These are phyloP conservation scores for Canariomyces notabilis DNA, from an alignment of 2,329 filamentous ascomycete species.

Conservation along the genomic window DNA sequence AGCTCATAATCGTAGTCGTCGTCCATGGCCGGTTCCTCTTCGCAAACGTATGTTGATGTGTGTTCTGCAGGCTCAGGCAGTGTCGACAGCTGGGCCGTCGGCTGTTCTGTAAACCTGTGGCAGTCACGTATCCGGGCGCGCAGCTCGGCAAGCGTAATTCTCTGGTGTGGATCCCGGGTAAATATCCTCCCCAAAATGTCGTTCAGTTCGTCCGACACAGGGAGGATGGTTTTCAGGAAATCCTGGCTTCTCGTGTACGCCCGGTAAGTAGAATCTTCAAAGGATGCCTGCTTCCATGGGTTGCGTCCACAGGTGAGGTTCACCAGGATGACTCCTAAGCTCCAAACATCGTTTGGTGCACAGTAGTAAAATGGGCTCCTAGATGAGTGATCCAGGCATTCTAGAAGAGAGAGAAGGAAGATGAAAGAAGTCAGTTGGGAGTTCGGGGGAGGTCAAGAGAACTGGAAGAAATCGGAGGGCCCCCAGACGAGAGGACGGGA, in stretches of 20 bases:
- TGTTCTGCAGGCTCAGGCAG: constrained; percentile 41
- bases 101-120: constrained; percentile 60
- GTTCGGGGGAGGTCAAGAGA: constrained; percentile 5
- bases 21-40: constrained; percentile 42
- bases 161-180: constrained; percentile 73
- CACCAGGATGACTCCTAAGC: constrained; percentile 93
- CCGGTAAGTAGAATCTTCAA: constrained; percentile 90
- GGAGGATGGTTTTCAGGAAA: constrained; percentile 89
- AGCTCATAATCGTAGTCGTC: constrained; percentile 38
- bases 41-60: constrained; percentile 43
- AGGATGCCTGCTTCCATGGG: constrained; percentile 94
- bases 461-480: constrained; percentile 9
- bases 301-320: constrained; percentile 98
- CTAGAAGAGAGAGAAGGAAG: constrained; percentile 43
- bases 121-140: constrained; percentile 72
- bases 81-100: constrained; percentile 32
- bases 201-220: constrained; percentile 84
- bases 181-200: constrained; percentile 84
- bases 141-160: constrained; percentile 78
- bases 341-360: constrained; percentile 96
- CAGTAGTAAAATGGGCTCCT: constrained; percentile 78
- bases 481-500: neutral
- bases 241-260: constrained; percentile 79
- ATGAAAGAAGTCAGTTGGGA: constrained; percentile 28
- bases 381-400: constrained; percentile 79